Percentiles rank a stretch among this genome's conserved stretches.
These are phyloP conservation scores for Eucalyptus decipiens DNA, from an alignment of 345 rosid species.

Conservation along the genomic window DNA sequence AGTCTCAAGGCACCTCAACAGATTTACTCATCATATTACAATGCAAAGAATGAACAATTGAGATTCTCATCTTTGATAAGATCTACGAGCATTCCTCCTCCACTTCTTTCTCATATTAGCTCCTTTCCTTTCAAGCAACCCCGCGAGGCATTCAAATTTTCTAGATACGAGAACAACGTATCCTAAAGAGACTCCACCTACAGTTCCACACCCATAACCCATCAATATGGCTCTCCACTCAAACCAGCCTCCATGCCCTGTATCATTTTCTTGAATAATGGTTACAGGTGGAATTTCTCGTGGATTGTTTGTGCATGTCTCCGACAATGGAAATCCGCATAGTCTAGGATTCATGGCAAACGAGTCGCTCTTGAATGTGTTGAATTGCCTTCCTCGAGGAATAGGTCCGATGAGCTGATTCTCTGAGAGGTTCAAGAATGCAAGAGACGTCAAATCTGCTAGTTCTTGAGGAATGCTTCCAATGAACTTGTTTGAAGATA, in stretches of 20 bases:
- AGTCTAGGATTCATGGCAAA: background rate
- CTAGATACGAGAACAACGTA: background rate
- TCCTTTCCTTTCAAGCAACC: constrained; percentile 26
- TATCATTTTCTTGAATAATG: background rate
- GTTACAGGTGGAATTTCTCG: background rate
- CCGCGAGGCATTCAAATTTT: background rate
- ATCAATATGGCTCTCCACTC: background rate
- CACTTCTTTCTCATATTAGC: constrained; percentile 36
- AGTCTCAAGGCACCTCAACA: accelerated
- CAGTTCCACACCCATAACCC: background rate
- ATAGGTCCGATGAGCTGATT: background rate
- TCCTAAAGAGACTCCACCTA: background rate
- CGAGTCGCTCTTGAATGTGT: background rate
- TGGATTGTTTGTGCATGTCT: background rate
- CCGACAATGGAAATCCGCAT: background rate
- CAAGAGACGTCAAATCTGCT: background rate
- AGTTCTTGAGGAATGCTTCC: background rate
- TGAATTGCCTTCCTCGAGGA: background rate
- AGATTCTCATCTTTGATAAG: background rate
- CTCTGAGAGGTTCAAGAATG: background rate
- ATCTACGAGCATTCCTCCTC: background rate
- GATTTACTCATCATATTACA: background rate
- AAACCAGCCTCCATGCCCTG: background rate
- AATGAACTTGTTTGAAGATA: background rate
- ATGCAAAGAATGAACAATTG: background rate